Base-by-base conservation (phyloP, 2,329 filamentous ascomycete genomes). In the Botrytis hyacinthi region DNA sequence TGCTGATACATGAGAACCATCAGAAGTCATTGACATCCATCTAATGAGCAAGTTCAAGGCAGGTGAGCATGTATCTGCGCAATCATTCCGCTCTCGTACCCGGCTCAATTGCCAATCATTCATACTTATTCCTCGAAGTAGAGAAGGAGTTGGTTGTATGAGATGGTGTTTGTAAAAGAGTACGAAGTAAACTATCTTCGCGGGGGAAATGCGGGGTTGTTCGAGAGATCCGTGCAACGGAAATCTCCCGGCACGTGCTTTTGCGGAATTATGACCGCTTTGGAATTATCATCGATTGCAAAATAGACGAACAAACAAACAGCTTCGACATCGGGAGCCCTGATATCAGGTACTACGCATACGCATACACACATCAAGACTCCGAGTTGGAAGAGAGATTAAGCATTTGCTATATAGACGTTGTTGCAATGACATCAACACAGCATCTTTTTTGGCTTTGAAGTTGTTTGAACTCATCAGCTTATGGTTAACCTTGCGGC, bases 261-360 rank as follows among this genome's bases (percentile, higher is more conserved):
- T 32, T 35, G 29, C 51, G 62, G 42, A 65, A 65, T 65, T 65
- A 35, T 29, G 51, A 20, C 65, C 65, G 65, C 65, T 20, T 12
- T 40, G 18, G 14, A 12, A 40, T 20, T 29, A n/a, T n/a, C 22
- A 18, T 46, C 7, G 22, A 48, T 48, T 35, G n/a, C n/a, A 57
- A 29, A 57, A 29, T 8, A 20, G 18, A 3, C 7, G 16, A 46
- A 8, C 46, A 48, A 26, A 5, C 22, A 51, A 57, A 29, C 51
- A 29, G 12, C 26, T 29, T n/a, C 51, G 26, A 54, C 12, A 26
- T 54, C 51, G n/a, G 14, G n/a, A 57, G n/a, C n/a, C 14, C 7
- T 57, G 14, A 18, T 29, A 57, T 16, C 5, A 4, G 26, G 1
- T 54, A 29, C 5, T 7, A 1, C 1, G 0, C 10, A 3, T 16